A percentile compares a stretch with the other conserved stretches of the same genome.
Conservation (phyloP, 768 basidiomycete species). For the Vishniacozyma victoriae region DNA sequence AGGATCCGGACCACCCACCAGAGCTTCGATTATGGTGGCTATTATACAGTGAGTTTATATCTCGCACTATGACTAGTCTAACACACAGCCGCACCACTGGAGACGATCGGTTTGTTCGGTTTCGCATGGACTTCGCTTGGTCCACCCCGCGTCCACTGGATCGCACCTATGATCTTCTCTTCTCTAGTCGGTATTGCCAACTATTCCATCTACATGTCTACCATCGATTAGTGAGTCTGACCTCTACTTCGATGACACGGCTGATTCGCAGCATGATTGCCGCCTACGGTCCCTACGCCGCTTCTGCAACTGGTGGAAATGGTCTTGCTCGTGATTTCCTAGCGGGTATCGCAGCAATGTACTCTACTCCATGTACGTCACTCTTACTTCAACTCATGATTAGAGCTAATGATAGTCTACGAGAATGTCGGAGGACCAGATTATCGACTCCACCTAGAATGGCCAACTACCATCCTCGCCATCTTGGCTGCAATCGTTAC, state of each 20-base stretch:
- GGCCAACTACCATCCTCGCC: slow-evolving; percentile 31
- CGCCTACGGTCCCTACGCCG: slow-evolving; percentile 40
- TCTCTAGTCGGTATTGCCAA: slow-evolving; percentile 37
- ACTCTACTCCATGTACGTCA: slow-evolving; percentile 23
- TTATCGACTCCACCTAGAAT: slow-evolving; percentile 22
- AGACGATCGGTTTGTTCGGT: slow-evolving; percentile 36
- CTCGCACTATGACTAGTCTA: slow-evolving; percentile 4
- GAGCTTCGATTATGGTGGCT: slow-evolving; percentile 31
- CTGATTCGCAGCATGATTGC: slow-evolving; percentile 22
- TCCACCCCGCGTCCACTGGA: slow-evolving; percentile 55
- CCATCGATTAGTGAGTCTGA: slow-evolving; percentile 21
- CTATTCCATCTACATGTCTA: slow-evolving; percentile 36
- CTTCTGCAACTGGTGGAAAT: slow-evolving; percentile 41
- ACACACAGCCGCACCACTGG: slow-evolving; percentile 25
- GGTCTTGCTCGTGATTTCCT: slow-evolving; percentile 41
- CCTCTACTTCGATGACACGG: too few relatives aligned
- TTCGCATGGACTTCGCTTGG: slow-evolving; percentile 39
- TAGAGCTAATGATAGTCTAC: too few relatives aligned
- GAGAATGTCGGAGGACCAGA: slow-evolving; percentile 17
- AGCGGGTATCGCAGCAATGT: slow-evolving; percentile 38
- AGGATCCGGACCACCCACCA: slow-evolving; percentile 27
- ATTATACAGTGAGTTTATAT: slow-evolving; percentile 16
- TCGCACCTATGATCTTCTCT: slow-evolving; percentile 59
- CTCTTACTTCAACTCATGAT: not conserved
- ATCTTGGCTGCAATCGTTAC: slow-evolving; percentile 23